Evolutionary conservation across 2,329 filamentous ascomycete species (phyloP), one percentile per base, ranked within the genome.

Genomic region (Aspergillus novoparasiticus): DNA sequence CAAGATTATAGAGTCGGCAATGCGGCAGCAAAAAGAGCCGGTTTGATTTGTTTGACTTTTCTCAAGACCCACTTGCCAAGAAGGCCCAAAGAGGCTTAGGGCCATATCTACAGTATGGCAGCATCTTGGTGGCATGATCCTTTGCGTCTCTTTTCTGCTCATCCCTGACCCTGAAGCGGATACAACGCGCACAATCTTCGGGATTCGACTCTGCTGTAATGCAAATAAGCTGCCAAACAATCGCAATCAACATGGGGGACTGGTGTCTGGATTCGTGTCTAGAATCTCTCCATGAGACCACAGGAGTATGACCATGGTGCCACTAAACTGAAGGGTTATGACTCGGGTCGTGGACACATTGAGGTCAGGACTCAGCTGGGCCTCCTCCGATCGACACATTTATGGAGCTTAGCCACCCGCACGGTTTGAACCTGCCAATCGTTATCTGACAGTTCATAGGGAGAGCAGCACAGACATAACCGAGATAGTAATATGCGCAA

Each of bases 401-500:
- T 30, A 54, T 54, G 30, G 34, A 34, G n/a, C 32, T 34, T 54
- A 14, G 39, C 30, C 51, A 54, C 30, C 21, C 23, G n/a, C 51
- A 54, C 51, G 11, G 11, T 53, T 28, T 14, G 16, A 51, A 51
- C 11, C 12, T 32, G 48, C 26, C 48, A 51, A 53, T n/a, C 14
- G 16, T 19, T 34, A 30, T 54, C 51, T 39, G 30, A 54, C 51
- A 32, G 48, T 30, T 51, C 30, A 23, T 46, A 39, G n/a, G 32
- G n/a, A 36, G 30, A 54, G n/a, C 34, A 54, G 51, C 51, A 54
- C 51, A 54, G 51, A 54, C 51, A 12, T 39, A 39, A 54, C 30
- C 30, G 32, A 54, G 51, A 54, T 36, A 10, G 28, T 16, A 26
- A 21, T n/a, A 19, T 19, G 46, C 3, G 19, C 26, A n/a, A 23